Base-by-base conservation (phyloP, 805 yeast genomes). In the Yamadazyma scolyti region DNA sequence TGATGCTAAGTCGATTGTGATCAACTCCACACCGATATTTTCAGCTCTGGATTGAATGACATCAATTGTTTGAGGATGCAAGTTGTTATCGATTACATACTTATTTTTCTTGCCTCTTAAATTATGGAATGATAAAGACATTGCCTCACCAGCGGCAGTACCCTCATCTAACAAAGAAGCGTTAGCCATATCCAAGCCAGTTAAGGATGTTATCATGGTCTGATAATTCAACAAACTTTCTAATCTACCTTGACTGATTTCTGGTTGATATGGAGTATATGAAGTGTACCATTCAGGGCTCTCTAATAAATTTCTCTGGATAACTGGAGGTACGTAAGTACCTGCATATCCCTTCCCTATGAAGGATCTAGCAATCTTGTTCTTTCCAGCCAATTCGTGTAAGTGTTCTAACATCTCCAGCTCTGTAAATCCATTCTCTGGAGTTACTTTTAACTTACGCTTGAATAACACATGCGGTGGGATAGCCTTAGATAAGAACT, bases 261-360 rank as follows among this genome's bases (percentile, higher is more conserved):
- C 98, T 1, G 98, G 96, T 65, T 93, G 98, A 58, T 93, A 93
- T 20, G 98, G 98, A 15, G 98, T 93, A 57, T 93, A 93, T 1
- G 97, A 87, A 13, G 98, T 93, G 68, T 93, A 93, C 98, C 98
- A 93, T 54, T 88, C 96, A 5, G 98, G 98, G 39, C 82, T 77
- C 59, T 93, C 98, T 35, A 93, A 65, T 36, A 93, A 60, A 50
- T 93, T 93, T 55, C 98, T 78, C 65, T 86, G 94, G 46, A 93
- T 84, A 20, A 90, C 96, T 2, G 95, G 82, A 0, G 98, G 98
- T 27, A 86, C 66, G 31, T 75, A 68, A 1, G 97, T 90, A 37
- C 95, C 95, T 46, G 86, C 83, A 60, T 90, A 93, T 23, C 98
- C 98, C 55, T 85, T 84, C 40, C 98, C 98, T 37, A 93, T 90